phyloP scores from a whole-genome alignment of 2,329 filamentous ascomycete genomes.

The Penicillium nordicum region DNA sequence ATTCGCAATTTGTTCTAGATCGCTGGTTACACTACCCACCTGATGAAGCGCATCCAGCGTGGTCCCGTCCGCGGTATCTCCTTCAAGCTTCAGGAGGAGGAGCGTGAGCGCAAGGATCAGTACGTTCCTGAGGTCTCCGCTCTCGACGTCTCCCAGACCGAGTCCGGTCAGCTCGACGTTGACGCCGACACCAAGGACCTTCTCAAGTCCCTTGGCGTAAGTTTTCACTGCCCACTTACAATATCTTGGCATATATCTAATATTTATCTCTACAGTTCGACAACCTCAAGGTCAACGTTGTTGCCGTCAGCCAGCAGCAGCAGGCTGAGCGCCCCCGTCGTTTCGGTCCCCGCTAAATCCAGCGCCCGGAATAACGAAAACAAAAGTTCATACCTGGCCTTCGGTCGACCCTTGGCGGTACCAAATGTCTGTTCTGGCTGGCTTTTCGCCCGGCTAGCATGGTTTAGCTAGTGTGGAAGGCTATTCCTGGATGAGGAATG shows the following conservation, averaged over 20 bases:
- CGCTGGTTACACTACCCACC: conserved; percentile 95
- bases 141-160: conserved; percentile 93
- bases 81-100: conserved; percentile 99
- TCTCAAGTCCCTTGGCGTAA: conserved; percentile 96
- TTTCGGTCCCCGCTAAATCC: conserved; percentile 52
- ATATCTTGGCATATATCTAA: conserved; percentile 1
- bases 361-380: conserved; percentile 17
- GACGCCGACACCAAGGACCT: conserved; percentile 98
- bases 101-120: conserved; percentile 99
- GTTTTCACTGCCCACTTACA: conserved; percentile 43
- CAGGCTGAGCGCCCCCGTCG: conserved; percentile 74
- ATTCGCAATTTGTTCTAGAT: conserved; percentile 55
- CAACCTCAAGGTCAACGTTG: conserved; percentile 93
- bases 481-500: conserved; percentile 36
- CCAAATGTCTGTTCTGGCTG: conserved; percentile 27
- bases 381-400: conserved; percentile 28
- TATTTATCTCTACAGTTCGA: conserved; percentile 67
- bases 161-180: conserved; percentile 90
- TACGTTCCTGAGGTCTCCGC: conserved; percentile 99
- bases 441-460: conserved; percentile 24
- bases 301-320: conserved; percentile 86
- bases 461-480: conserved; percentile 29
- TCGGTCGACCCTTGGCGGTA: conserved; percentile 32
- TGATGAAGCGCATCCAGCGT: conserved; percentile 99
- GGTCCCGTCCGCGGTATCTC: conserved; percentile 99